A percentile compares a stretch with the other conserved stretches of the same genome.
These are phyloP conservation scores for Phlegmacium glaucopus DNA, from an alignment of 768 basidiomycete species.

Conservation along the genomic window DNA sequence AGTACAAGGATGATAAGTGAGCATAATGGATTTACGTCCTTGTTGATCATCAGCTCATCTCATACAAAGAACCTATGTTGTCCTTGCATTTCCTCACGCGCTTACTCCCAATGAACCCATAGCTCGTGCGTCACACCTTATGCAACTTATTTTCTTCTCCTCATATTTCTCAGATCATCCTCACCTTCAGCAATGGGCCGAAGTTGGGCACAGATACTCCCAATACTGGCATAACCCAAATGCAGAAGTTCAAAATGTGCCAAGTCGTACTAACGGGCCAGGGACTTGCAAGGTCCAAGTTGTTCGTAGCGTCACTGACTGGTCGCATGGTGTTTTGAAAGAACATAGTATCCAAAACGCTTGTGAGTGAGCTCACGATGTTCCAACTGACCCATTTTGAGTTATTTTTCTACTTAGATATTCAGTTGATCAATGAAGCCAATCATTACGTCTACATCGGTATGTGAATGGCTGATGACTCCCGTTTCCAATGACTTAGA, in stretches of 20 bases:
- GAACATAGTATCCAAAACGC: slow-evolving; percentile 95
- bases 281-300: slow-evolving; percentile 73
- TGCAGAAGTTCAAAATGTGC: slow-evolving; percentile 1
- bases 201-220: slow-evolving; percentile 54
- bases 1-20: too few relatives aligned
- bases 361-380: slow-evolving; percentile 54
- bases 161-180: slow-evolving; percentile 56
- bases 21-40: too few relatives aligned
- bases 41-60: not conserved
- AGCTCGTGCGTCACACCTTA: too few relatives aligned
- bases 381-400: too few relatives aligned
- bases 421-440: slow-evolving; percentile 77
- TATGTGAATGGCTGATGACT: slow-evolving; percentile 36
- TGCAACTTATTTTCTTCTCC: too few relatives aligned
- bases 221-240: slow-evolving; percentile 59
- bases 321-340: slow-evolving; percentile 89
- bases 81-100: slow-evolving; percentile 81
- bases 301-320: slow-evolving; percentile 84
- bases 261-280: slow-evolving; percentile 34
- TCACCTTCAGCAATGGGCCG: slow-evolving; percentile 57
- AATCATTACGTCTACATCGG: slow-evolving; percentile 93
- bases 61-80: slow-evolving; percentile 43
- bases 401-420: slow-evolving; percentile 49
- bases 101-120: slow-evolving; percentile 69
- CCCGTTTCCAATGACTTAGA: slow-evolving; percentile 10